Evolutionary conservation across 768 basidiomycete species (phyloP), one percentile per base, ranked within the genome.

Genomic region (Termitomyces sp.): DNA sequence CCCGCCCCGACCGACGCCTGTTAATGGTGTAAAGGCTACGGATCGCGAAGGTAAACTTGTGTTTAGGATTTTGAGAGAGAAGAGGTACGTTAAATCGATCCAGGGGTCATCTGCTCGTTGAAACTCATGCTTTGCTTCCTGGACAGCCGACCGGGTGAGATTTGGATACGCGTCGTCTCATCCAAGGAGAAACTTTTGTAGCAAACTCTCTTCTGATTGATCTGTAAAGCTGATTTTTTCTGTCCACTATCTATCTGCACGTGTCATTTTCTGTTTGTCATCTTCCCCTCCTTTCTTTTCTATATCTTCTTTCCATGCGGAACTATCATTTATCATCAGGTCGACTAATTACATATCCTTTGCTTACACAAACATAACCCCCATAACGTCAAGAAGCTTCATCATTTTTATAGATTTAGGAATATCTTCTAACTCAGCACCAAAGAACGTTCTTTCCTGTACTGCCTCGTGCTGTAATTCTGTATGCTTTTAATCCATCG

Each of bases 31-130:
- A 23, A 73, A 69, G 46, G 43, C 47, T 19, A 59, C 70, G 27
- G 72, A 73, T 17, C 70, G 70, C 56, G 81, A 79, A 23, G 72
- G 71, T n/a, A 77, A 73, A 61, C 74, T 73, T 58, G 84, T 86
- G 21, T 94, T 84, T 70, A 73, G 89, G 52, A 82, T 94, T 51
- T 65, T 94, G 64, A 76, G 91, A 49, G 91, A 89, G 70, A 83
- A 80, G 71, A 92, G 89, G 89, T 83, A n/a, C 16, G 76, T 71
- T 25, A 43, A 3, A n/a, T 17, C 19, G 16, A 34, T 60, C 28
- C 28, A 28, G 3, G 28, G 28, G n/a, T 28, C 8, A 28, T 55
- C 19, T 34, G 34, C 7, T 34, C n/a, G 58, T 7, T 56, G 54
- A 42, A 34, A 58, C 54, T 45, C 28, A 50, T 50, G 47, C 54